Conservation (phyloP, 2,329 filamentous ascomycete genomes). For the Sclerotinia minor region DNA sequence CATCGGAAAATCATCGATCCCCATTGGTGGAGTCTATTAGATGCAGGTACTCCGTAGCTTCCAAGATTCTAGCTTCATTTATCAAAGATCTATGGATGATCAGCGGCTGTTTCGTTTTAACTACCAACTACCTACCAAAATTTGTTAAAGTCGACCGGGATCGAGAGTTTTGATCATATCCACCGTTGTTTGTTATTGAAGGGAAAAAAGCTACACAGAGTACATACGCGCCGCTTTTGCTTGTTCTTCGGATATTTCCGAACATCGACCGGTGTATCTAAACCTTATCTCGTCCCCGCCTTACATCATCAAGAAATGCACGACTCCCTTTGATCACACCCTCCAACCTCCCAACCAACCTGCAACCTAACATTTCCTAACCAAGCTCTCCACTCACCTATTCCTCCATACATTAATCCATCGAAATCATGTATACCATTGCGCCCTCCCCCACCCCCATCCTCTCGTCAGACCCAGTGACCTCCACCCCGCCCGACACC, state of each 20-base stretch:
- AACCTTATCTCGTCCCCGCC: not conserved
- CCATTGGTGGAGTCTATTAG: slow-evolving; percentile 14
- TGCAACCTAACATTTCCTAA: not conserved
- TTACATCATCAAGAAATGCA: not conserved
- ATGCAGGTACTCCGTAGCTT: slow-evolving; percentile 13
- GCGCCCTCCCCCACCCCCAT: slow-evolving; percentile 23
- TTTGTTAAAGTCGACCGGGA: not conserved
- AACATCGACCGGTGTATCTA: not conserved
- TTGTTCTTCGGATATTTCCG: slow-evolving; percentile 1
- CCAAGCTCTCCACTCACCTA: not conserved
- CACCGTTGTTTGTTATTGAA: not conserved
- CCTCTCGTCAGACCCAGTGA: slow-evolving; percentile 8
- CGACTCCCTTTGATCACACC: slow-evolving; percentile 3
- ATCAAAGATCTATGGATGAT: not conserved
- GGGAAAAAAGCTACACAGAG: not conserved
- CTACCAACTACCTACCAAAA: too few relatives aligned
- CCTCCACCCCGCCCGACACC: slow-evolving; percentile 7
- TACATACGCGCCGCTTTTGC: not conserved
- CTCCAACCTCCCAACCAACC: not conserved
- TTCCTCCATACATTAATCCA: not conserved
- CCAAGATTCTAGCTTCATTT: not conserved
- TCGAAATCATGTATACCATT: slow-evolving; percentile 21
- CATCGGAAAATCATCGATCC: slow-evolving; percentile 6
- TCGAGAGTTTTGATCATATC: not conserved
- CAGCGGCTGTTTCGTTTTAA: not conserved